Conservation (phyloP, 1,284 basidiomycete species). For the Macrocybe sp. region DNA sequence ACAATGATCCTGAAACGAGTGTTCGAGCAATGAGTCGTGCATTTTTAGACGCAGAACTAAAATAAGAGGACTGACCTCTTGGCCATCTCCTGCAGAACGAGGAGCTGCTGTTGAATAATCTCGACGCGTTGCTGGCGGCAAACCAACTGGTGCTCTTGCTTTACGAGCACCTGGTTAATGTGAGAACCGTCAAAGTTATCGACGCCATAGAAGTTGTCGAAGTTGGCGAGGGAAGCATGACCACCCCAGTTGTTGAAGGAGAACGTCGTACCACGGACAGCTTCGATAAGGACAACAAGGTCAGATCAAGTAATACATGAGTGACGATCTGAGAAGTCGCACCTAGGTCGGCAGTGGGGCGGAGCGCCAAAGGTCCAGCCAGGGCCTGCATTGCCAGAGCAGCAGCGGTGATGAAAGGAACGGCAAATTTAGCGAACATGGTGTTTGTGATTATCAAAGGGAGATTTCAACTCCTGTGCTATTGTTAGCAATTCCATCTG, state of each 20-base stretch:
- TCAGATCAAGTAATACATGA: background rate
- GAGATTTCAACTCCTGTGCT: constrained; percentile 8
- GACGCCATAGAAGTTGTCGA: constrained; percentile 35
- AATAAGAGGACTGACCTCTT: constrained; percentile 23
- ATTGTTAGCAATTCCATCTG: constrained; percentile 1
- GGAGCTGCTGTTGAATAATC: constrained; percentile 35
- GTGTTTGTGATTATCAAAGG: constrained; percentile 20
- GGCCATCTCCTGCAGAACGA: constrained; percentile 35
- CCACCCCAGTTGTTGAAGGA: constrained; percentile 33
- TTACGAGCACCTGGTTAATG: constrained; percentile 25
- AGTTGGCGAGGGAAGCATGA: constrained; percentile 26
- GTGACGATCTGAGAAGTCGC: background rate
- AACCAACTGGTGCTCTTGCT: constrained; percentile 26
- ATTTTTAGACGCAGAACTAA: background rate
- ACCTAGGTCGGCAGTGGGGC: constrained; percentile 14
- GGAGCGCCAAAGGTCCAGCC: constrained; percentile 17
- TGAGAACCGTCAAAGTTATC: constrained; percentile 32
- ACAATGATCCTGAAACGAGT: constrained; percentile 27
- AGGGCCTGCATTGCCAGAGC: constrained; percentile 20
- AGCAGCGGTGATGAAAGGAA: constrained; percentile 21
- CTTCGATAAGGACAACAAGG: background rate
- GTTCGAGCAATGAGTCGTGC: background rate
- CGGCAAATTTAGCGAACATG: constrained; percentile 29
- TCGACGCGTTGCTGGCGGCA: constrained; percentile 28
- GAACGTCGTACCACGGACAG: constrained; percentile 12